These are phyloP conservation scores for Davidsoniella virescens DNA, from an alignment of 2,329 filamentous ascomycete genomes.

Conservation along the genomic window DNA sequence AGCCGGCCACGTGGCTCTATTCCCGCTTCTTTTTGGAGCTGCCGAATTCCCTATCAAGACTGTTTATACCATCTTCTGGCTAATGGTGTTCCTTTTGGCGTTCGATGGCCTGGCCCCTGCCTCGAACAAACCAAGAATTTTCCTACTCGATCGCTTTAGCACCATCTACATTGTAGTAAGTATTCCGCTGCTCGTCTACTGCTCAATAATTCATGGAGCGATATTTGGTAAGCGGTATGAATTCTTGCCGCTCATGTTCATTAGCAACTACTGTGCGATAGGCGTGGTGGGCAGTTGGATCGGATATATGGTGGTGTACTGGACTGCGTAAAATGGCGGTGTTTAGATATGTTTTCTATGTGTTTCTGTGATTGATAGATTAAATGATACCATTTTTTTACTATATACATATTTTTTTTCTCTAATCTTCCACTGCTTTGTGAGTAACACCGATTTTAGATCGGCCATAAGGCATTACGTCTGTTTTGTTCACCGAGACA, in stretches of 20 bases:
- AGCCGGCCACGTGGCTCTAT: conserved; percentile 85
- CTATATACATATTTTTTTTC: background rate
- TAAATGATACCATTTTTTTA: conserved; percentile 9
- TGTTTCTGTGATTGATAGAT: conserved; percentile 10
- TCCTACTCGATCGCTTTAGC: conserved; percentile 80
- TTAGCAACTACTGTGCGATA: conserved; percentile 80
- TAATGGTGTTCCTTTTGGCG: conserved; percentile 65
- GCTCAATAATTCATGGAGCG: conserved; percentile 67
- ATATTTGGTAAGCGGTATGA: conserved; percentile 71
- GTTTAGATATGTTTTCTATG: background rate
- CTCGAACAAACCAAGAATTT: conserved; percentile 62
- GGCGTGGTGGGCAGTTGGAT: conserved; percentile 95
- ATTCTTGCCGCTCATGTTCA: conserved; percentile 94
- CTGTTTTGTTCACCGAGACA: background rate
- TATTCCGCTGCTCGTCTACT: conserved; percentile 79
- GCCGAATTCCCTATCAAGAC: conserved; percentile 91
- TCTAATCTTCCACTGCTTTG: background rate
- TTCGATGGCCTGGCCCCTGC: conserved; percentile 83
- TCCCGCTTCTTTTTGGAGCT: conserved; percentile 81
- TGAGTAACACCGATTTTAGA: background rate
- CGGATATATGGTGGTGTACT: conserved; percentile 86
- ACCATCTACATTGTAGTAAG: conserved; percentile 78
- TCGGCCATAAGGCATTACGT: background rate
- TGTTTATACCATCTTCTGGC: conserved; percentile 83
- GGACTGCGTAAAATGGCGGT: conserved; percentile 31